These are phyloP conservation scores for Neofusicoccum ribis DNA, from an alignment of 2,329 filamentous ascomycete species.

Conservation along the genomic window DNA sequence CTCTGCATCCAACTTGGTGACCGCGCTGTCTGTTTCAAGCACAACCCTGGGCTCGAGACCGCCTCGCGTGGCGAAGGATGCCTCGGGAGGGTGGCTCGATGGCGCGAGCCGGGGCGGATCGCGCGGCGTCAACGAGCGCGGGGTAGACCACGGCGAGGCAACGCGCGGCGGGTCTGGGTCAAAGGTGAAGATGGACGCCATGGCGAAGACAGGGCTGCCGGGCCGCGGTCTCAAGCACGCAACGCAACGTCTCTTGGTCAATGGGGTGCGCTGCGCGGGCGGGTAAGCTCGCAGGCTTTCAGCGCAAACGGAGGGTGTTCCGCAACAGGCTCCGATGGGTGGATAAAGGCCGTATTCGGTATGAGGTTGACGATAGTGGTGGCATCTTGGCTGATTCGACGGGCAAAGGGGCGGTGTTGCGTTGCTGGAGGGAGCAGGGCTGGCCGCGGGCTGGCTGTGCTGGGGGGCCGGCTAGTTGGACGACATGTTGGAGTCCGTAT, in stretches of 20 bases:
- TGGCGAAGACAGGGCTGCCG: constrained; percentile 37
- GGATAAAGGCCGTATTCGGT: constrained; percentile 39
- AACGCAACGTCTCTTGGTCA: neutral
- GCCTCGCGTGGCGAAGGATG: constrained; percentile 11
- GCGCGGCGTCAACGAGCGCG: constrained; percentile 40
- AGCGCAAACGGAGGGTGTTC: neutral
- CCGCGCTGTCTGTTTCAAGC: constrained; percentile 36
- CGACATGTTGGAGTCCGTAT: neutral
- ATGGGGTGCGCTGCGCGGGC: neutral
- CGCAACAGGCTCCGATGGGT: neutral
- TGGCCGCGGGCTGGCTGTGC: neutral
- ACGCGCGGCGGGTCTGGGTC: constrained; percentile 85
- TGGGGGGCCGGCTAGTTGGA: neutral
- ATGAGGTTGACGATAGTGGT: constrained; percentile 48
- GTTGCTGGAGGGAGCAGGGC: neutral
- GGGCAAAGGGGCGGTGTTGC: neutral
- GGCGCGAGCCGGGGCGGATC: neutral
- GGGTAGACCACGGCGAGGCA: constrained; percentile 82
- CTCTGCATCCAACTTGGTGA: constrained; percentile 81
- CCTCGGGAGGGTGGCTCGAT: neutral
- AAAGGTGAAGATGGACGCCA: constrained; percentile 96
- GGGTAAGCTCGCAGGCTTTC: neutral
- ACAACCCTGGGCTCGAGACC: constrained; percentile 16
- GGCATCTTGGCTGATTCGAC: constrained; percentile 48
- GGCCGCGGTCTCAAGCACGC: neutral